A percentile compares a stretch with the other conserved stretches of the same genome.
Conservation (phyloP, 768 basidiomycete species). For the Tylopilus felleus region DNA sequence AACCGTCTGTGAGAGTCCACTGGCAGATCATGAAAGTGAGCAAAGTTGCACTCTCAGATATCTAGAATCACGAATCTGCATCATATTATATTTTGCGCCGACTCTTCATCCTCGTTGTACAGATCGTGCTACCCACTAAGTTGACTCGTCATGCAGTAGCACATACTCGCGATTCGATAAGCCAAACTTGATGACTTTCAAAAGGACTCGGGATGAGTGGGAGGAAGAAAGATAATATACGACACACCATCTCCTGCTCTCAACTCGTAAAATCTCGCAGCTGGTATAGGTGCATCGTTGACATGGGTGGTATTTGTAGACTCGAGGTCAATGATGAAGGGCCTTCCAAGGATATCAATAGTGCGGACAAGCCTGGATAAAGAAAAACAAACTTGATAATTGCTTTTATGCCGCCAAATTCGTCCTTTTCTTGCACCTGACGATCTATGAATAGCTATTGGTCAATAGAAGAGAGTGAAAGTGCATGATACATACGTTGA, state of each 20-base stretch:
- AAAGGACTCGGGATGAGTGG: slow-evolving; percentile 8
- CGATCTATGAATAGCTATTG: slow-evolving; percentile 50
- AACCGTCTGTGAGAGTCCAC: neutral
- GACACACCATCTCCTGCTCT: slow-evolving; percentile 70
- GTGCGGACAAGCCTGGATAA: slow-evolving; percentile 1
- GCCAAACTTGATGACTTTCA: slow-evolving; percentile 80
- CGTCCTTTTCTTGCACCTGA: slow-evolving; percentile 81
- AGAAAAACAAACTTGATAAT: slow-evolving; percentile 68
- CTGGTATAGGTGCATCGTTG: slow-evolving; percentile 81
- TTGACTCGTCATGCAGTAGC: slow-evolving; percentile 73
- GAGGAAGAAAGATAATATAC: neutral
- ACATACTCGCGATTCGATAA: slow-evolving; percentile 81
- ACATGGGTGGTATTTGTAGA: slow-evolving; percentile 97
- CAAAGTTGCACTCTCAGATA: neutral
- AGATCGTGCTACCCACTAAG: slow-evolving; percentile 25
- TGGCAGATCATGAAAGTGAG: neutral
- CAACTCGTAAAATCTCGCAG: slow-evolving; percentile 84
- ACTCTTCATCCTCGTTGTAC: neutral
- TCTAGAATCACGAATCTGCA: neutral
- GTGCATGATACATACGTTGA: slow-evolving; percentile 59
- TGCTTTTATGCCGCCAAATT: slow-evolving; percentile 76
- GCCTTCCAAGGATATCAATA: slow-evolving; percentile 44
- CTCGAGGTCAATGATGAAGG: slow-evolving; percentile 96
- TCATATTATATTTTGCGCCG: neutral
- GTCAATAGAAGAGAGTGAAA: slow-evolving; percentile 3